Conservation (phyloP, 192 early-diverging fungal species). For the Backusella morwellensis region DNA sequence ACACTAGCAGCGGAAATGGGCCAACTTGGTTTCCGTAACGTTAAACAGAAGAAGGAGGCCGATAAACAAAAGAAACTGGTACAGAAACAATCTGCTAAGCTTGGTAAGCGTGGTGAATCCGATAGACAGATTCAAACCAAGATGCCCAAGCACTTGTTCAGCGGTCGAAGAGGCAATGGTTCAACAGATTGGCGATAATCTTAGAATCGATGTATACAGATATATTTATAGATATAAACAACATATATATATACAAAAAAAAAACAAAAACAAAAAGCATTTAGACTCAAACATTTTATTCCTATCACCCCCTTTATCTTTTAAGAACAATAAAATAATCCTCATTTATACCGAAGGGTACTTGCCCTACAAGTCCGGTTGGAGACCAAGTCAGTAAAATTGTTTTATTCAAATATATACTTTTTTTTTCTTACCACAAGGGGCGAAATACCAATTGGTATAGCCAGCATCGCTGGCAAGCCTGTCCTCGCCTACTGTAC, state of each 20-base stretch:
- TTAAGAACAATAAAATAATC: not conserved
- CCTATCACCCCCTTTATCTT: not conserved
- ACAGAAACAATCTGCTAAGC: slow-evolving; percentile 71
- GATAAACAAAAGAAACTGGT: slow-evolving; percentile 75
- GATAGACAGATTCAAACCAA: slow-evolving; percentile 88
- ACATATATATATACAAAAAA: not conserved
- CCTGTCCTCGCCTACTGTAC: no score
- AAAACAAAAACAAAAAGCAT: not conserved
- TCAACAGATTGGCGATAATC: slow-evolving; percentile 78
- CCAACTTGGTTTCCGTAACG: slow-evolving; percentile 74
- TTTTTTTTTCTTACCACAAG: no score
- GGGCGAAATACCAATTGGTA: no score
- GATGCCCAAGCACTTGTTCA: slow-evolving; percentile 98
- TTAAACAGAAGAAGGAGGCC: slow-evolving; percentile 58
- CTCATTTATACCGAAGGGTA: no score
- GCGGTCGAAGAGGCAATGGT: slow-evolving; percentile 84
- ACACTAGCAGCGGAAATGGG: slow-evolving; percentile 62
- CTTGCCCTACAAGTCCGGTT: no score
- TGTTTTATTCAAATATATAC: no score
- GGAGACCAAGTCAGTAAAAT: no score
- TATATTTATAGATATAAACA: not conserved
- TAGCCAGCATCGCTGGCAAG: no score
- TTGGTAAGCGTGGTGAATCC: slow-evolving; percentile 85
- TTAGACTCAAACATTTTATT: not conserved
- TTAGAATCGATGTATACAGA: not conserved